These are phyloP conservation scores for Podospora bellae-mahoneyi DNA, from an alignment of 495 filamentous ascomycete species.

Conservation along the genomic window DNA sequence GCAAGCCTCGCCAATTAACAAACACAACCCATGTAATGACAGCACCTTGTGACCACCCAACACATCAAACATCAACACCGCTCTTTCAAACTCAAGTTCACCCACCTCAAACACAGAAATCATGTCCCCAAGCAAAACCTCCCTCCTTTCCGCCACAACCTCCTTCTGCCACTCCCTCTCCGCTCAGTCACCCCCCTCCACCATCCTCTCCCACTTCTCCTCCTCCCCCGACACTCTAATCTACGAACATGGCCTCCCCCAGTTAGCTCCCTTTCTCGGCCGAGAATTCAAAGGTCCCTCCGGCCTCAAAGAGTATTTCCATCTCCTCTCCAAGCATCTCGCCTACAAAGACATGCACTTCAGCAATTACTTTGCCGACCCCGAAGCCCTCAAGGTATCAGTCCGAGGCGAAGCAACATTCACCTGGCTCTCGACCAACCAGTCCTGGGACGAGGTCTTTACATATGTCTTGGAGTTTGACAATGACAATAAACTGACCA, in stretches of 20 bases:
- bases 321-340: conserved; percentile 39
- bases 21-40: too few species aligned
- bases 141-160: conserved; percentile 43
- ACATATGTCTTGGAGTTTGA: conserved; percentile 53
- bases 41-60: neutral
- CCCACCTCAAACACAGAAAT: conserved; percentile 1
- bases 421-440: conserved; percentile 46
- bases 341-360: conserved; percentile 51
- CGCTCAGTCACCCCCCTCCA: conserved; percentile 26
- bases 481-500: conserved; percentile 40
- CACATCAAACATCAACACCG: neutral
- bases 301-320: conserved; percentile 50
- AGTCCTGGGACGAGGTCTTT: conserved; percentile 60
- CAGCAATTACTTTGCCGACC: conserved; percentile 52
- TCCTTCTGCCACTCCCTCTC: conserved; percentile 50
- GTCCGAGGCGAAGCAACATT: conserved; percentile 52
- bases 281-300: conserved; percentile 49
- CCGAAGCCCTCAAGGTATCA: conserved; percentile 40
- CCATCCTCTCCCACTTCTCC: conserved; percentile 53
- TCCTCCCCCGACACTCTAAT: conserved; percentile 27
- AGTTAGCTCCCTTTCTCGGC: conserved; percentile 56
- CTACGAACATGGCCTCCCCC: conserved; percentile 55
- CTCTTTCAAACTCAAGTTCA: neutral
- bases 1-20: too few species aligned
- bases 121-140: conserved; percentile 20